Evolutionary conservation across 176 grass and related monocot species (phyloP), one percentile per base, ranked within the genome.

Genomic region (Secale cereale): DNA sequence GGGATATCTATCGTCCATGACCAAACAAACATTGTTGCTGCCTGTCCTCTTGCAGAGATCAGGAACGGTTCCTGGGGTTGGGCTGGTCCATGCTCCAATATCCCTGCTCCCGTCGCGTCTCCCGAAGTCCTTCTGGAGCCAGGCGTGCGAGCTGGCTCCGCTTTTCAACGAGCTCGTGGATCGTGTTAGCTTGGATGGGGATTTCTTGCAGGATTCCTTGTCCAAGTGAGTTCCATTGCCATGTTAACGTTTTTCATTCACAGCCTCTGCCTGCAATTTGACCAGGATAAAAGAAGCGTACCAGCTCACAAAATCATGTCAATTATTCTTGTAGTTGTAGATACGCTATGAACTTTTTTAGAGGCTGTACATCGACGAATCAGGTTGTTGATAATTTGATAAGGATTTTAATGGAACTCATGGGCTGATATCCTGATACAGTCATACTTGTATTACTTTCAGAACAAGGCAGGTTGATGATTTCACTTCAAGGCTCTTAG

Each of bases 111-210:
- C 93, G 0, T 78, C 85, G 7, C 56, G 75, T 10, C 61, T 98
- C 87, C 88, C 88, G 63, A 74, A 79, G 28, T 27, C 72, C 36
- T 77, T 78, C 52, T 98, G 96, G 96, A 89, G 70, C 71, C 96
- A 98, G 87, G 93, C 93, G 8, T 95, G 91, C 20, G 91, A 98
- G 30, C 46, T 98, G 25, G 91, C 91, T 63, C 93, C 93, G 19
- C 87, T 94, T 59, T 98, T 98, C 70, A 98, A 95, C 23, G 86
- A 95, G 22, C 75, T 98, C 78, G 96, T 95, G 29, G 93, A 95
- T 81, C 89, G 88, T 70, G 91, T 95, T 27, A 98, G 96, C 76
- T 85, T 95, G 80, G 96, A 98, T 76, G 96, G 87, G 40, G 62
- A 89, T 10, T 98, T 98, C 85, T 66, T 98, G 85, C 96, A 98